Evolutionary conservation across 495 filamentous ascomycete genomes (phyloP), one percentile per base, ranked within the genome.

Genomic region (Penicillium samsonianum): DNA sequence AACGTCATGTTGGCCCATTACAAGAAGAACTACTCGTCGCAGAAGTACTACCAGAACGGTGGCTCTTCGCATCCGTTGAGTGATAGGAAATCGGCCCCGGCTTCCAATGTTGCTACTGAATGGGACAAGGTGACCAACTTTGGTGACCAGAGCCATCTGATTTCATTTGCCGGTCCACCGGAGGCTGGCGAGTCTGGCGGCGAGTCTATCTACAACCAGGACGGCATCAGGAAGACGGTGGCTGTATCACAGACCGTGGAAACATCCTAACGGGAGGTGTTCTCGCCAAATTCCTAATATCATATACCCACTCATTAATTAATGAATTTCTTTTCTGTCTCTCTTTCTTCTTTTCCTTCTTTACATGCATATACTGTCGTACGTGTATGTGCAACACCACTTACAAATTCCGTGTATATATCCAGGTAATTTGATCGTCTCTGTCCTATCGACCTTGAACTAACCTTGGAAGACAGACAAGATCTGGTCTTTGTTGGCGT

Each of bases 221-320:
- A 62, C 12, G 65, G 69, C 3, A 77, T 75, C 31, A 57, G 67
- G 26, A 77, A 74, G 59, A 74, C 69, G n/a, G 64, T 74, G 6
- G 71, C 70, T 37, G 72, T 76, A 12, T 63, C 61, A 40, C 73
- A 67, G 19, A 76, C 73, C 5, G 64, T 76, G 14, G 73, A 75
- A 53, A 59, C 45, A n/a, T 30, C 54, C 16, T 56, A 54, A 44
- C 42, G 33, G n/a, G 52, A 56, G 22, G 42, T 45, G 20, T 5
- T 26, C 8, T 55, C 1, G 5, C 22, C 22, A 16, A 8, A 5
- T 26, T 23, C 11, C 37, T 30, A 28, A 30, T 44, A 19, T n/a
- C 16, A 31, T 45, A 55, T 55, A 55, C 42, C 52, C 31, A 45
- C 20, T 54, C 52, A 37, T 55, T 28, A 40, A 40, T 19, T 17